Percentiles rank a stretch among this genome's conserved stretches.
phyloP scores from a whole-genome alignment of 768 basidiomycete species.

The Boletus reticulatus region DNA sequence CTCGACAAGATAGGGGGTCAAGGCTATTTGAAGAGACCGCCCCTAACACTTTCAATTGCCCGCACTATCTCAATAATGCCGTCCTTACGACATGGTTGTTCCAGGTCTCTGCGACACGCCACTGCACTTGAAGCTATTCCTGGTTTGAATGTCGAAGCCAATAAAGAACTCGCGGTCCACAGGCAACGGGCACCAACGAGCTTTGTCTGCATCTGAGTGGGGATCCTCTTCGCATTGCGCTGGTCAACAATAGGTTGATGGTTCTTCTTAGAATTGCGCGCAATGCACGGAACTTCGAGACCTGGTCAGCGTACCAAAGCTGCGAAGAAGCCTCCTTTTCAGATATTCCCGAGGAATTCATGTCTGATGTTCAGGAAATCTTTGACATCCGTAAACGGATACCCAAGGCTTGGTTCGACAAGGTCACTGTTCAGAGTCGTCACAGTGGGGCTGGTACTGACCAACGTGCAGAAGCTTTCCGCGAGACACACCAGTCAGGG shows the following conservation, averaged over 20 bases:
- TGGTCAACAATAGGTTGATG: background rate
- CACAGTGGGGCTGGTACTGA: background rate
- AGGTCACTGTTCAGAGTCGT: conserved; percentile 26
- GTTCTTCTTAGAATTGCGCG: conserved; percentile 42
- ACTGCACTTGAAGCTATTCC: no score
- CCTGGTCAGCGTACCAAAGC: conserved; percentile 47
- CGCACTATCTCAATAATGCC: no score
- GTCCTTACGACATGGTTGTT: conserved; percentile 16
- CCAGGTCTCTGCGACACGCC: no score
- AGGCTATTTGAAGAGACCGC: no score
- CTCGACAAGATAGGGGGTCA: no score
- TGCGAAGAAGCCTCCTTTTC: conserved; percentile 48
- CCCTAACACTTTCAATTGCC: no score
- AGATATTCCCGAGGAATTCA: conserved; percentile 42
- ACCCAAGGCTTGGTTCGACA: conserved; percentile 42
- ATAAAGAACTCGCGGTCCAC: conserved; percentile 11
- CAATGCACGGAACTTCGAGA: conserved; percentile 48
- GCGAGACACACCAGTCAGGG: conserved; percentile 10
- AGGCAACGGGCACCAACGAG: conserved; percentile 27
- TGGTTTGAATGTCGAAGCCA: conserved; percentile 21
- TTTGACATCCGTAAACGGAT: conserved; percentile 38
- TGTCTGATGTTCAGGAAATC: conserved; percentile 35
- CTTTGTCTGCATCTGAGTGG: conserved; percentile 49
- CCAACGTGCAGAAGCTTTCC: background rate
- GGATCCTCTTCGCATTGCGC: conserved; percentile 7